phyloP scores from a whole-genome alignment of 768 basidiomycete genomes.

The Amanita polypyramis region DNA sequence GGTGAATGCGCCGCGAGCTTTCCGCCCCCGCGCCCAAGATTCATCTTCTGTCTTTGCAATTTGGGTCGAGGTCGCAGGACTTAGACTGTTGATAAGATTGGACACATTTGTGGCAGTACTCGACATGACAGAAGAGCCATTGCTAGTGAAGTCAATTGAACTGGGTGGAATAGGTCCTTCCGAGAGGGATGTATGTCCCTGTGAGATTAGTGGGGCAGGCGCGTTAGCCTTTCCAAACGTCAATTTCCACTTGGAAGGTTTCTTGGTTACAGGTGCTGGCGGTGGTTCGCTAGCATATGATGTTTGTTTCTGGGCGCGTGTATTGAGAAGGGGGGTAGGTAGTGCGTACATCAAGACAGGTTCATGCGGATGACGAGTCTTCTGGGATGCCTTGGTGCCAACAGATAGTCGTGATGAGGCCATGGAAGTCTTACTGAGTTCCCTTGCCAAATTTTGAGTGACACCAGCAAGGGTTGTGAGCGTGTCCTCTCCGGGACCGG shows the following conservation, averaged over 20 bases:
- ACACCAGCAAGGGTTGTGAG: constrained; percentile 67
- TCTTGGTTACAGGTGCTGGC: constrained; percentile 45
- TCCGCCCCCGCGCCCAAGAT: constrained; percentile 42
- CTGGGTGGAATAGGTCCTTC: constrained; percentile 27
- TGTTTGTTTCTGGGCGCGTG: constrained; percentile 13
- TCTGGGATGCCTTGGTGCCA: constrained; percentile 20
- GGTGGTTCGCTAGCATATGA: constrained; percentile 10
- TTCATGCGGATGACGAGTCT: constrained; percentile 25
- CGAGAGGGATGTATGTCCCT: constrained; percentile 26
- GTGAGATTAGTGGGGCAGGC: constrained; percentile 22
- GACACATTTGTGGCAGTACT: constrained; percentile 73
- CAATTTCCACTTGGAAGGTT: constrained; percentile 82
- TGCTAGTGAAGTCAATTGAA: constrained; percentile 17
- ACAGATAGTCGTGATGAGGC: constrained; percentile 26
- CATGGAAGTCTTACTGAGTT: constrained; percentile 62
- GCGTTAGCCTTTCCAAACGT: constrained; percentile 54
- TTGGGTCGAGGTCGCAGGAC: constrained; percentile 29
- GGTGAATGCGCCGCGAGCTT: constrained; percentile 17
- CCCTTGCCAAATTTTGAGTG: constrained; percentile 74
- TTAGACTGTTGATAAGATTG: constrained; percentile 62
- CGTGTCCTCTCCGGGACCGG: constrained; percentile 37
- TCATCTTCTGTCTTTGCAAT: constrained; percentile 26
- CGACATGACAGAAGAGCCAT: constrained; percentile 31
- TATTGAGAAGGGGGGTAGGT: constrained; percentile 23
- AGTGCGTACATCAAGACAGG: constrained; percentile 36